These are phyloP conservation scores for Boletellus deceptivus DNA, from an alignment of 1,284 basidiomycete species.

Conservation along the genomic window DNA sequence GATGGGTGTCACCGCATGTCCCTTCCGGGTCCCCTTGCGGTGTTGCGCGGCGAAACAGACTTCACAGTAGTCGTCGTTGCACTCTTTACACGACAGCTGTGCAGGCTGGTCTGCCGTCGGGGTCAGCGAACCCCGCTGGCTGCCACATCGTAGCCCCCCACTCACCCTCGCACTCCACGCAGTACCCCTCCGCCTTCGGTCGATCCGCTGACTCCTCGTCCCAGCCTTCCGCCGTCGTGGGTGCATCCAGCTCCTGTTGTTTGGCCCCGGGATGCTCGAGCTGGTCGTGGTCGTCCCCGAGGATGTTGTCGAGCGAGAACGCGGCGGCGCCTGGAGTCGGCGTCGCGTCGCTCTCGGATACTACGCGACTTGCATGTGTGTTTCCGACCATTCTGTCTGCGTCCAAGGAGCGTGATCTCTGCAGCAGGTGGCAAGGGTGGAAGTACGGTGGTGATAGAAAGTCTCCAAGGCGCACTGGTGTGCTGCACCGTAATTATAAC, in stretches of 20 bases:
- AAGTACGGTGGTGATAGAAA: slow-evolving; percentile 10
- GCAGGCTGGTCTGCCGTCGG: slow-evolving; percentile 68
- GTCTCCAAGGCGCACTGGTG: slow-evolving; percentile 2
- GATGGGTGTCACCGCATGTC: slow-evolving; percentile 56
- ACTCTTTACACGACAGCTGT: slow-evolving; percentile 66
- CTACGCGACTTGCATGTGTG: slow-evolving; percentile 15
- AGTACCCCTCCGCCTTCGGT: slow-evolving; percentile 61
- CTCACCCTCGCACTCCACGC: slow-evolving; percentile 80
- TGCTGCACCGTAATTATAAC: background rate
- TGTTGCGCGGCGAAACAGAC: slow-evolving; percentile 82
- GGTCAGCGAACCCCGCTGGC: too few species aligned
- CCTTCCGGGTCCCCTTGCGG: slow-evolving; percentile 71
- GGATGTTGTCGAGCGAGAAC: slow-evolving; percentile 67
- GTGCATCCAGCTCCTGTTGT: slow-evolving; percentile 26
- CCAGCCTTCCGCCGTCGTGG: slow-evolving; percentile 48
- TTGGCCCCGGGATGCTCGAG: slow-evolving; percentile 52
- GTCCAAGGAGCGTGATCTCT: slow-evolving; percentile 4
- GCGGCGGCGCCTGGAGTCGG: slow-evolving; percentile 8
- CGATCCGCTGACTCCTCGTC: slow-evolving; percentile 58
- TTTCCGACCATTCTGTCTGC: slow-evolving; percentile 22
- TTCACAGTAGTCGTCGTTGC: slow-evolving; percentile 71
- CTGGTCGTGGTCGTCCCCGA: slow-evolving; percentile 56
- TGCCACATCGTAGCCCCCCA: background rate
- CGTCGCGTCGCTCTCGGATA: slow-evolving; percentile 6
- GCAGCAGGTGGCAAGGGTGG: background rate